Base-by-base conservation (phyloP, 768 basidiomycete species). In the Epithele typhae region DNA sequence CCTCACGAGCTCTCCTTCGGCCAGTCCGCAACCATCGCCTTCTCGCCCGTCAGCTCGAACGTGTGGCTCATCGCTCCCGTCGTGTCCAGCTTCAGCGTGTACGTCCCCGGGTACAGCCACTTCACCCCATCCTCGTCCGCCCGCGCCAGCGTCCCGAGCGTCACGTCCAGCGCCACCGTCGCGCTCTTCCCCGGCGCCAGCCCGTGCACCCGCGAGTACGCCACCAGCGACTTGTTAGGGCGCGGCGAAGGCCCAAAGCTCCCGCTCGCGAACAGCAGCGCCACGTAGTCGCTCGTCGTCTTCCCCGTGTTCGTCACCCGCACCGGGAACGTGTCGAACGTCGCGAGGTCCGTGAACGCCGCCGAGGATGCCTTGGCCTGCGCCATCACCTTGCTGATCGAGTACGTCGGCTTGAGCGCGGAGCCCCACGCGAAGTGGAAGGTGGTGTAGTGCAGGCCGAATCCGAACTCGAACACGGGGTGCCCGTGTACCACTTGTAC, bases 401-500 rank as follows among this genome's bases (percentile, higher is more conserved):
- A 57, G 60, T 75, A 79, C 27, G 27, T 7, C 8, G 27, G 27
- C 27, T 7, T 7, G 27, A 14, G 14, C 7, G 27, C 7, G 8
- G 27, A 30, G 9, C 65, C 56, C 71, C 75, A 78, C 19, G 59
- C 56, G 40, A 72, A 57, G n/a, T 39, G 47, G 62, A 81, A 80
- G 6, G 64, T 74, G 3, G 78, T 79, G 61, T 70, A 80, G 56
- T 79, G 77, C 40, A 78, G 62, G 18, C 78, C 79, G 42, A 68
- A 67, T 15, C 78, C 79, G 52, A 78, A 79, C 43, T 72, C 69
- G 56, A 70, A 77, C 17, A 78, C 66, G 17, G 77, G 10, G 66
- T 66, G 15, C 70, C 76, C 21, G 65, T 68, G 64, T 71, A 79
- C 78, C 78, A 81, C 51, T 72, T 76, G 62, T 80, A 80, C 9